phyloP scores from a whole-genome alignment of 768 basidiomycete species.

The Infundibulicybe gibba region DNA sequence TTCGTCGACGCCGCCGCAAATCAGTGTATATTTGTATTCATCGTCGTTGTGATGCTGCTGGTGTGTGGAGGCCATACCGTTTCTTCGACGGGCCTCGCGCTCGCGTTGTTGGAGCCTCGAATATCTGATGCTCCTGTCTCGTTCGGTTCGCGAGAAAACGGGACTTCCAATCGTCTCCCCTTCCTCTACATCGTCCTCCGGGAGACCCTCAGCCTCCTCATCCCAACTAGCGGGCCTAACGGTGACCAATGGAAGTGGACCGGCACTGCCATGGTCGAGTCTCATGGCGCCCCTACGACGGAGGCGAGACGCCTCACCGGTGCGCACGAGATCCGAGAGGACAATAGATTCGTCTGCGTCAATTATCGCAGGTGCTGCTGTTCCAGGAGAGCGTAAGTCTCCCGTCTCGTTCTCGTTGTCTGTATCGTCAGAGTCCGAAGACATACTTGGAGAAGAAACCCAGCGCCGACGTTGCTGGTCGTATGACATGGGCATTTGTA shows the following conservation, averaged over 20 bases:
- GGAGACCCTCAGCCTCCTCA: conserved; percentile 11
- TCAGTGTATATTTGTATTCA: conserved; percentile 29
- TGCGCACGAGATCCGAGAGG: conserved; percentile 69
- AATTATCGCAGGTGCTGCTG: conserved; percentile 2
- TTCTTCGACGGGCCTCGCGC: neutral
- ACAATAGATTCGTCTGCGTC: conserved; percentile 69
- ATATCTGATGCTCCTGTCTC: neutral
- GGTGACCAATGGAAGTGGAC: conserved; percentile 8
- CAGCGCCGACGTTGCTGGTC: neutral
- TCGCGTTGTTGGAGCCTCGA: conserved; percentile 3
- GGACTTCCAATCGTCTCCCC: neutral
- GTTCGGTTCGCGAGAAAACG: neutral
- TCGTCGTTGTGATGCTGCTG: conserved; percentile 15
- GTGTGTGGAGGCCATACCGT: conserved; percentile 9
- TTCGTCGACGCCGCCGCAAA: conserved; percentile 34
- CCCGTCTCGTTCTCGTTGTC: conserved; percentile 4
- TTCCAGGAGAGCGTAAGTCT: too few relatives aligned
- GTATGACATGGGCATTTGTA: neutral
- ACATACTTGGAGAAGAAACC: neutral
- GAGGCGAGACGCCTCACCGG: conserved; percentile 69
- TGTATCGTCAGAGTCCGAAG: neutral
- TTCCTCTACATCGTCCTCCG: neutral
- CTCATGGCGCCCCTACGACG: conserved; percentile 73
- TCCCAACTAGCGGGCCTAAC: conserved; percentile 24
- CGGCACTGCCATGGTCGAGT: conserved; percentile 35